Evolutionary conservation across 179 eudicot genomes (phyloP), one percentile per base, ranked within the genome.

Genomic region (Carnegiea gigantea): DNA sequence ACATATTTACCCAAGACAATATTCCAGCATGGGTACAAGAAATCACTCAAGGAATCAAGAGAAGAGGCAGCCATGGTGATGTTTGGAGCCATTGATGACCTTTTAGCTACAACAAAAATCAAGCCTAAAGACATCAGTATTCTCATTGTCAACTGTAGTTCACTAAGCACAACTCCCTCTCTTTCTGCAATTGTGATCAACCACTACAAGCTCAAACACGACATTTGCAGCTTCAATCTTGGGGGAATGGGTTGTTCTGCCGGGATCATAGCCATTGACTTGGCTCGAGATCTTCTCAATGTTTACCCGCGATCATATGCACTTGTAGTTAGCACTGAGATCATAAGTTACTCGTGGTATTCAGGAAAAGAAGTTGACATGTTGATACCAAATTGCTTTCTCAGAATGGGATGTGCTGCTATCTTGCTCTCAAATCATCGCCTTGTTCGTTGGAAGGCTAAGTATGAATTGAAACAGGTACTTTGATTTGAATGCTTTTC

Each of bases 191-290:
- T 93, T 93, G 73, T 93, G 5, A 89, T 93, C 49, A 92, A 93
- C 82, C 98, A 87, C 59, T 93, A 92, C 85, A 93, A 93, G 84
- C 84, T 93, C 12, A 84, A 89, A 30, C 90, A 86, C 60, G 83
- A 84, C 28, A 86, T 90, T 38, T 81, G 83, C 23, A 91, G 93
- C 86, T 93, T 84, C 82, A 93, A 92, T 70, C 89, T 92, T 6
- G 94, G 93, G 14, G 96, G 98, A 5, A 93, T 92, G 98, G 96
- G 98, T 0, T 93, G 98, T 67, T 84, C 90, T 13, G 98, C 96
- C 2, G 91, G 96, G 9, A 78, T 90, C 15, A 79, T 90, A 11
- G 96, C 96, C 23, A 79, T 92, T 5, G 93, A 92, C 79, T 70
- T 93, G 57, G 97, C 97, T 6, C 86, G 75, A 65, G 92, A 92